Conservation (phyloP, 805 yeast species). For the Cyberlindnera amylophila region DNA sequence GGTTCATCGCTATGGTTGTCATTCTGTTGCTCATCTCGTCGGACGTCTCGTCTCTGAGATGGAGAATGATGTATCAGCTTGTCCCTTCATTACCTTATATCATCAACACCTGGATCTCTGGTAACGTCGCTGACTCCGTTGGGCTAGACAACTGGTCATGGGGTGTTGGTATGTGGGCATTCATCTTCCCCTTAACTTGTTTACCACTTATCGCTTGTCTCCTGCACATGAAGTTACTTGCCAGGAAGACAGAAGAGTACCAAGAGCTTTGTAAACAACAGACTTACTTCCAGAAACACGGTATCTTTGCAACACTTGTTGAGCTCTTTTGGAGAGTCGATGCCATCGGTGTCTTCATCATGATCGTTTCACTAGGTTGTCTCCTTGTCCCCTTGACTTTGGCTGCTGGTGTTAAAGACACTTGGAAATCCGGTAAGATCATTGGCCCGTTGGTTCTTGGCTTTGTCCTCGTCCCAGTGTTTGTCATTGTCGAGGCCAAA, state of each 20-base stretch:
- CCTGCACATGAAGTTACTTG: constrained; percentile 52
- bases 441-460: constrained; percentile 74
- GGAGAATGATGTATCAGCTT: constrained; percentile 65
- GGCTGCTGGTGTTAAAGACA: constrained; percentile 56
- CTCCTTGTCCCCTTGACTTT: constrained; percentile 70
- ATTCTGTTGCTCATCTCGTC: constrained; percentile 55
- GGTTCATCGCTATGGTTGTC: constrained; percentile 63
- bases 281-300: constrained; percentile 36
- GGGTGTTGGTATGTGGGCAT: constrained; percentile 81
- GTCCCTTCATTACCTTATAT: constrained; percentile 69
- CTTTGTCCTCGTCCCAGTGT: constrained; percentile 53
- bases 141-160: constrained; percentile 50
- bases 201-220: constrained; percentile 56
- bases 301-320: constrained; percentile 26
- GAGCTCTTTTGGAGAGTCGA: constrained; percentile 63
- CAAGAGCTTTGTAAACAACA: constrained; percentile 36
- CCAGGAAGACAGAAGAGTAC: constrained; percentile 52
- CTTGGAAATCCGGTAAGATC: constrained; percentile 59
- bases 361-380: constrained; percentile 57
- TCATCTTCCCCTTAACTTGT: constrained; percentile 62
- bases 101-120: constrained; percentile 76
- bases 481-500: constrained; percentile 20
- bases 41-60: constrained; percentile 64
- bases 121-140: constrained; percentile 44
- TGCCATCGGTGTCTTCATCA: constrained; percentile 53